Percentiles rank a stretch among this genome's conserved stretches.
These are phyloP conservation scores for Aureobasidium vineae DNA, from an alignment of 2,329 filamentous ascomycete species.

Conservation along the genomic window DNA sequence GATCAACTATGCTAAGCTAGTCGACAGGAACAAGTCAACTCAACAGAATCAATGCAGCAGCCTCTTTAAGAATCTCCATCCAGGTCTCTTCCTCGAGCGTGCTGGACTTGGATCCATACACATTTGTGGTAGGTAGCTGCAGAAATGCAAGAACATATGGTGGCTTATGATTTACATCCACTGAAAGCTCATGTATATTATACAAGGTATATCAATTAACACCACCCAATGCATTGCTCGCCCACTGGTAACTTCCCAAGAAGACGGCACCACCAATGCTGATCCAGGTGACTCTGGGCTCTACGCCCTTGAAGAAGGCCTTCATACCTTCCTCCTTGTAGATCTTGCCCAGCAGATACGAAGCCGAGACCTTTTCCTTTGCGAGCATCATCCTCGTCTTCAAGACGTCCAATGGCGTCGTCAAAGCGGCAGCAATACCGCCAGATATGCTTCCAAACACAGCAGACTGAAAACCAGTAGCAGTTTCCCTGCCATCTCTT, in stretches of 20 bases:
- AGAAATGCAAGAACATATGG: no score
- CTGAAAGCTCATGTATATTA: background rate
- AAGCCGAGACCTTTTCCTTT: conserved; percentile 61
- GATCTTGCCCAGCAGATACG: conserved; percentile 62
- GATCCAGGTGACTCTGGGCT: conserved; percentile 90
- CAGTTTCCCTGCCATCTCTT: conserved; percentile 45
- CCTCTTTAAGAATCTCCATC: no score
- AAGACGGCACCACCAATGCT: conserved; percentile 93
- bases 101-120: no score
- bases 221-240: conserved; percentile 68
- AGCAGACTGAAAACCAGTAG: conserved; percentile 75
- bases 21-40: background rate
- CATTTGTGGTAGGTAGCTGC: no score
- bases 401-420: conserved; percentile 91
- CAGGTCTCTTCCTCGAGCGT: no score
- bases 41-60: background rate
- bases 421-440: conserved; percentile 79
- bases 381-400: conserved; percentile 97
- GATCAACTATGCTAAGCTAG: background rate
- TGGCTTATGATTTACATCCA: no score
- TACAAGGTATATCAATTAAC: conserved; percentile 17
- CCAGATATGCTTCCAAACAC: conserved; percentile 81
- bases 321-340: conserved; percentile 61
- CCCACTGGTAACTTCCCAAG: conserved; percentile 88
- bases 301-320: conserved; percentile 73